Evolutionary conservation across 2,329 filamentous ascomycete genomes (phyloP).

Genomic region (Cadophora luteo-olivacea): DNA sequence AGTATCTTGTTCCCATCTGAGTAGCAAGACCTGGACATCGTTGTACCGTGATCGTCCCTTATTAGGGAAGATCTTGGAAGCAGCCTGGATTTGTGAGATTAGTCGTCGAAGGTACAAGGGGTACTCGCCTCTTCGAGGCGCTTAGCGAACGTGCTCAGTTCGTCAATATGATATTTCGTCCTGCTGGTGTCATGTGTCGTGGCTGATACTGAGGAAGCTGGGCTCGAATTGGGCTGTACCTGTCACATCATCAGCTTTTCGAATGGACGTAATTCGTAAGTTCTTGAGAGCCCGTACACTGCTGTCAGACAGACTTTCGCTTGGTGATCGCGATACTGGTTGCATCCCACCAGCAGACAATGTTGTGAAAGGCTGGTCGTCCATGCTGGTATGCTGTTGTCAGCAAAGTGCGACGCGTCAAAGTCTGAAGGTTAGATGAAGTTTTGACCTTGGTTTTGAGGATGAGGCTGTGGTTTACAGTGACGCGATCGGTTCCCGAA

Average conservation of each 20-base stretch:
- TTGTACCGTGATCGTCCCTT: constrained; percentile 34
- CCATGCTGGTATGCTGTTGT: not conserved
- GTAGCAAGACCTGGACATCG: constrained; percentile 34
- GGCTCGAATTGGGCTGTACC: not conserved
- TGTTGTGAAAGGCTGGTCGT: not conserved
- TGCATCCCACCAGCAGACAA: constrained; percentile 11
- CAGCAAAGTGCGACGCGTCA: not conserved
- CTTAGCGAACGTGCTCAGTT: constrained; percentile 27
- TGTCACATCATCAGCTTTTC: not conserved
- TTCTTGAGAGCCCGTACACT: not conserved
- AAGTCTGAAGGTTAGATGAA: not conserved
- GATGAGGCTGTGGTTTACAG: not conserved
- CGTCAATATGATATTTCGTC: constrained; percentile 30
- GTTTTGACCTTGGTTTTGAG: not conserved
- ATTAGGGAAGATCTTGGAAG: constrained; percentile 33
- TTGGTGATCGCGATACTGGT: not conserved
- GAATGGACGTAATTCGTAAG: not conserved
- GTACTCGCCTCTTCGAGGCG: constrained; percentile 25
- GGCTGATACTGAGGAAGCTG: constrained; percentile 3
- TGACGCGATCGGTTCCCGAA: not conserved
- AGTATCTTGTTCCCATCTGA: constrained; percentile 34
- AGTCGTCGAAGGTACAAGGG: not conserved
- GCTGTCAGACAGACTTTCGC: not conserved
- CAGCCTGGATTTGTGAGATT: constrained; percentile 24
- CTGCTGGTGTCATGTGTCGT: constrained; percentile 30